These are phyloP conservation scores for Scheffersomyces titani DNA, from an alignment of 1,139 yeast genomes.

Conservation along the genomic window DNA sequence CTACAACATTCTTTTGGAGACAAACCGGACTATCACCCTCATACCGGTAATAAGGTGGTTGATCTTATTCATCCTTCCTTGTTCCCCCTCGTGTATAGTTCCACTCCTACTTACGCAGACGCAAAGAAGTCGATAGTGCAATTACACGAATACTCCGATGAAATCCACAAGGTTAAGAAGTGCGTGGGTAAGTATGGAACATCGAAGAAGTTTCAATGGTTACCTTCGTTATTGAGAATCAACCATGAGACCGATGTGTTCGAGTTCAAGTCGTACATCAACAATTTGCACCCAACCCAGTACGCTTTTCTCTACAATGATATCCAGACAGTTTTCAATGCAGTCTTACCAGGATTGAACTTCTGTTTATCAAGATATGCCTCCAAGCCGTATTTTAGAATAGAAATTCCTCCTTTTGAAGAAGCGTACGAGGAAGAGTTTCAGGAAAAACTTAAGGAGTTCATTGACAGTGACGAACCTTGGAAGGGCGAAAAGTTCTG, in stretches of 20 bases:
- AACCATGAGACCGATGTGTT: constrained; percentile 13
- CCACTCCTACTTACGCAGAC: constrained; percentile 23
- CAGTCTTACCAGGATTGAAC: constrained; percentile 32
- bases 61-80: constrained; percentile 48
- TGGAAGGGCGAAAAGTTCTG: constrained; percentile 2
- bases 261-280: constrained; percentile 35
- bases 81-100: constrained; percentile 37
- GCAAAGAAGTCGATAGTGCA: constrained; percentile 8
- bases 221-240: constrained; percentile 24
- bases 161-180: constrained; percentile 15
- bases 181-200: constrained; percentile 19
- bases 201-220: constrained; percentile 33
- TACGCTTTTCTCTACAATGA: constrained; percentile 23
- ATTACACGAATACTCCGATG: constrained; percentile 11
- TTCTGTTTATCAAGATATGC: constrained; percentile 25
- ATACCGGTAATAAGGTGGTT: constrained; percentile 33
- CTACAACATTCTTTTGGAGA: constrained; percentile 15
- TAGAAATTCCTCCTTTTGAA: constrained; percentile 14
- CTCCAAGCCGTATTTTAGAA: constrained; percentile 19
- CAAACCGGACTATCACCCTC: constrained; percentile 39
- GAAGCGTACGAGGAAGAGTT: constrained; percentile 20
- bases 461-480: constrained; percentile 7
- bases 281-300: constrained; percentile 38
- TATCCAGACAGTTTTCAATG: constrained; percentile 31
- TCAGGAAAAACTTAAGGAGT: constrained; percentile 4